Evolutionary conservation across 2,329 filamentous ascomycete genomes (phyloP).

Genomic region (Calonectria pseudoturangicola): DNA sequence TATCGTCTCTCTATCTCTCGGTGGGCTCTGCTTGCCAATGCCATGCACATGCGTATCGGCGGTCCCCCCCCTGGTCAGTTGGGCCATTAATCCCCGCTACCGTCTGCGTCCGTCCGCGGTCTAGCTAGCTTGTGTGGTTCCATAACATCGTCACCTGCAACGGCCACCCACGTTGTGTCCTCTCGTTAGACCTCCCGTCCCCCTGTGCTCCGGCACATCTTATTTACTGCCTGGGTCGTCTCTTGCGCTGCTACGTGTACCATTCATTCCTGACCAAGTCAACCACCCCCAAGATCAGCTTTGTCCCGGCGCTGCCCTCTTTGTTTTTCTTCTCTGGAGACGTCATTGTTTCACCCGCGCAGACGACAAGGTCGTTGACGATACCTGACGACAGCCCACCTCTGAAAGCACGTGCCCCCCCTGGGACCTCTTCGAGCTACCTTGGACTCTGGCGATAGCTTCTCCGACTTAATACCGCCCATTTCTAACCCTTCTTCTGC

Average conservation of each 20-base stretch:
- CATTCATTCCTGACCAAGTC: conserved; percentile 13
- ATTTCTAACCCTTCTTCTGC: neutral
- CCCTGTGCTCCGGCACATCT: conserved; percentile 26
- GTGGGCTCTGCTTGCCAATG: neutral
- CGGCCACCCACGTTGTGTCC: conserved; percentile 30
- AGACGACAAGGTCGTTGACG: conserved; percentile 7
- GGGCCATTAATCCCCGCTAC: conserved; percentile 27
- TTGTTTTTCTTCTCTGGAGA: conserved; percentile 1
- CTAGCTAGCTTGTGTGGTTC: conserved; percentile 33
- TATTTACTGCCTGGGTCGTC: conserved; percentile 22
- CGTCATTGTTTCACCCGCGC: conserved; percentile 26
- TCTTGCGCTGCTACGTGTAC: conserved; percentile 24
- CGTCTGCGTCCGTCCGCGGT: conserved; percentile 14
- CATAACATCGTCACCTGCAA: conserved; percentile 43
- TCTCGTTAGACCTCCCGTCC: conserved; percentile 27
- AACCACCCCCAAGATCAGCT: neutral
- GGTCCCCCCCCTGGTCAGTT: conserved; percentile 24
- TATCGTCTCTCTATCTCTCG: neutral
- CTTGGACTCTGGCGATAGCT: conserved; percentile 24
- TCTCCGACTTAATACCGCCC: conserved; percentile 15
- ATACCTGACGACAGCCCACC: conserved; percentile 29
- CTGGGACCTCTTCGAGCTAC: conserved; percentile 12
- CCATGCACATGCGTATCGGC: conserved; percentile 14
- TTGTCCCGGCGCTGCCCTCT: neutral
- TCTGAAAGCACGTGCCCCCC: conserved; percentile 39